Percentiles rank a stretch among this genome's conserved stretches.
These are phyloP conservation scores for Ceraceosorus bombacis DNA, from an alignment of 1,284 basidiomycete species.

Conservation along the genomic window DNA sequence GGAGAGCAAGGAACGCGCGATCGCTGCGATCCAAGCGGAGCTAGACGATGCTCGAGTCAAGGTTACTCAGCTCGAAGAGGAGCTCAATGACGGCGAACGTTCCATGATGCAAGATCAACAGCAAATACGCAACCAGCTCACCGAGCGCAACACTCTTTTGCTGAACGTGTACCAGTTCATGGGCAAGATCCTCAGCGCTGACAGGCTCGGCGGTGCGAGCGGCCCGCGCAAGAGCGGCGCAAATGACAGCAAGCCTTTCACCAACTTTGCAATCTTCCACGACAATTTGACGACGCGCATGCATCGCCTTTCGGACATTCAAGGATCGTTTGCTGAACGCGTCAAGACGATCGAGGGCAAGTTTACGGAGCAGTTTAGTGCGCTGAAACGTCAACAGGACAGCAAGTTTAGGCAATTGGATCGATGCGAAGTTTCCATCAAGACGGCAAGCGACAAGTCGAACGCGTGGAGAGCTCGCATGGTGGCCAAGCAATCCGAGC, in stretches of 20 bases:
- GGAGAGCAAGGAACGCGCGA: slow-evolving; percentile 31
- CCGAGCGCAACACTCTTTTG: slow-evolving; percentile 82
- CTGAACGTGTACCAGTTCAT: slow-evolving; percentile 89
- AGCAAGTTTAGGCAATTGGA: slow-evolving; percentile 84
- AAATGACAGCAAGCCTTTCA: slow-evolving; percentile 78
- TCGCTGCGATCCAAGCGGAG: slow-evolving; percentile 24
- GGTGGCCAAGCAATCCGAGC: slow-evolving; percentile 72
- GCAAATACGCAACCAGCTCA: slow-evolving; percentile 78
- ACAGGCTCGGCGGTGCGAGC: slow-evolving; percentile 41
- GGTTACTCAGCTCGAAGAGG: slow-evolving; percentile 65
- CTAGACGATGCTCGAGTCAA: slow-evolving; percentile 22
- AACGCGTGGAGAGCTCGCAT: slow-evolving; percentile 78
- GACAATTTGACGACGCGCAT: slow-evolving; percentile 84
- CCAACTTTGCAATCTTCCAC: slow-evolving; percentile 87
- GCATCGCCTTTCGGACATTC: slow-evolving; percentile 72
- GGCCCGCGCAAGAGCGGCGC: slow-evolving; percentile 31
- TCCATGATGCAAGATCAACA: slow-evolving; percentile 64
- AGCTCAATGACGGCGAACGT: slow-evolving; percentile 75
- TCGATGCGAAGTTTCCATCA: slow-evolving; percentile 80
- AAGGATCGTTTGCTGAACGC: slow-evolving; percentile 76
- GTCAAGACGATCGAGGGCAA: slow-evolving; percentile 69
- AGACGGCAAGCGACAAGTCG: slow-evolving; percentile 73
- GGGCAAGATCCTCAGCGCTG: slow-evolving; percentile 83
- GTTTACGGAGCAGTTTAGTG: slow-evolving; percentile 64
- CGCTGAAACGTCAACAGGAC: slow-evolving; percentile 81